These are phyloP conservation scores for Eutypa lata DNA, from an alignment of 2,329 filamentous ascomycete genomes.

Conservation along the genomic window DNA sequence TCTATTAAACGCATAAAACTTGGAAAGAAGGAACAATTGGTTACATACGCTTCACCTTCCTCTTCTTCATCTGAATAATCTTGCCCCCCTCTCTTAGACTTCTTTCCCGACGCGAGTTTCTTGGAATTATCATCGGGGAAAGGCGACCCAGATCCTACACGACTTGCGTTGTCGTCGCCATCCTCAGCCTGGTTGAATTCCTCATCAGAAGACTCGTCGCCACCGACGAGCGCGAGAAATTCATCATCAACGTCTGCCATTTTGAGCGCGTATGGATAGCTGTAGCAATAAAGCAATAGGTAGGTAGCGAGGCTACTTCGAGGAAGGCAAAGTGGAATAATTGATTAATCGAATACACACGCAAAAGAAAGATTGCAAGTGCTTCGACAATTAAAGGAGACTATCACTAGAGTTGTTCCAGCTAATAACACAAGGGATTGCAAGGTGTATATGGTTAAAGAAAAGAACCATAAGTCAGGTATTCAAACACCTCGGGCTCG, in stretches of 20 bases:
- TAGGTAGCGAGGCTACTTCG: background rate
- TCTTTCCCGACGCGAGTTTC: conserved; percentile 38
- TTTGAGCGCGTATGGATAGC: conserved; percentile 19
- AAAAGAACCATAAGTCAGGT: background rate
- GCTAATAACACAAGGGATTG: no score
- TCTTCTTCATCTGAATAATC: conserved; percentile 66
- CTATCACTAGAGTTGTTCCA: no score
- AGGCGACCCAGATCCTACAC: conserved; percentile 54
- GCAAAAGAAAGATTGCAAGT: background rate
- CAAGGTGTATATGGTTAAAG: background rate
- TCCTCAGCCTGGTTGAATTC: conserved; percentile 48
- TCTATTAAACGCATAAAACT: conserved; percentile 12
- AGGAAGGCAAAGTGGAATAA: background rate
- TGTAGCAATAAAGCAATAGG: background rate
- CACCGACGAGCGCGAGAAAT: conserved; percentile 87
- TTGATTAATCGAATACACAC: background rate
- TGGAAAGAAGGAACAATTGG: background rate
- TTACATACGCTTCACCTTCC: conserved; percentile 77
- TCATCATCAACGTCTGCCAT: conserved; percentile 95
- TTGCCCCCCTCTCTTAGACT: conserved; percentile 49
- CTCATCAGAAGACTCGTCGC: conserved; percentile 62
- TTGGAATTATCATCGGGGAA: conserved; percentile 35
- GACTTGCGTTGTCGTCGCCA: conserved; percentile 49
- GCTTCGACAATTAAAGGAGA: background rate
- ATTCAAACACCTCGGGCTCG: no score